Base-by-base conservation (phyloP, 106 monocot genomes). In the Hemerocallis citrina region DNA sequence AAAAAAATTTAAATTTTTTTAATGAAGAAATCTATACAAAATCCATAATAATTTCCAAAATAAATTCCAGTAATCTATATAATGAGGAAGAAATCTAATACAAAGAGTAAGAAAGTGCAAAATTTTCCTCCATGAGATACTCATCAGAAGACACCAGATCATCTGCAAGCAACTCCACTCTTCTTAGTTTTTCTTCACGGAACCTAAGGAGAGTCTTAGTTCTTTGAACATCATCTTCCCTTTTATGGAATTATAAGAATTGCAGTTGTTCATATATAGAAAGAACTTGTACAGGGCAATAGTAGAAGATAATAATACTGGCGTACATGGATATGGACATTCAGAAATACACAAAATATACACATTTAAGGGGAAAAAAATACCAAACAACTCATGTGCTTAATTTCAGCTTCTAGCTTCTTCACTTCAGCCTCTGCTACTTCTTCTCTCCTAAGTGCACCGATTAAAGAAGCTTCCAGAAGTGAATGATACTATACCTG, bases 381-480 rank as follows among this genome's bases (percentile, higher is more conserved):
- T 89, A 89, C 89, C 85, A 81, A 64, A 40, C 62, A 69, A 28
- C 66, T 76, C 75, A 81, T 59, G 48, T 85, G 75, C 49, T 75
- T 66, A 57, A 69, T 78, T 79, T 89, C 85, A 59, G 62, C 75
- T 70, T 90, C 68, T 8, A 82, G 74, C 29, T 59, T 67, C 79
- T 30, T 67, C 0, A 78, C 29, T 49, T 66, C 30, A 59, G 68
- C 68, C 25, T 79, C 81, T 37, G 61, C 45, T 38, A 61, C 56
- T 52, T 74, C 79, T 55, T 90, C 90, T 74, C 90, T 84, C 68
- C 81, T 73, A 42, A 85, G 34, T 33, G 78, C 72, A 50, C 78
- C 69, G 42, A 59, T 27, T 40, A 89, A 75, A 55, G 70, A 52
- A 54, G 68, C 34, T 54, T 89, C 81, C 31, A 72, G 67, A n/a